Evolutionary conservation across 2,329 filamentous ascomycete genomes (phyloP).

Genomic region (Fusarium devonianum): DNA sequence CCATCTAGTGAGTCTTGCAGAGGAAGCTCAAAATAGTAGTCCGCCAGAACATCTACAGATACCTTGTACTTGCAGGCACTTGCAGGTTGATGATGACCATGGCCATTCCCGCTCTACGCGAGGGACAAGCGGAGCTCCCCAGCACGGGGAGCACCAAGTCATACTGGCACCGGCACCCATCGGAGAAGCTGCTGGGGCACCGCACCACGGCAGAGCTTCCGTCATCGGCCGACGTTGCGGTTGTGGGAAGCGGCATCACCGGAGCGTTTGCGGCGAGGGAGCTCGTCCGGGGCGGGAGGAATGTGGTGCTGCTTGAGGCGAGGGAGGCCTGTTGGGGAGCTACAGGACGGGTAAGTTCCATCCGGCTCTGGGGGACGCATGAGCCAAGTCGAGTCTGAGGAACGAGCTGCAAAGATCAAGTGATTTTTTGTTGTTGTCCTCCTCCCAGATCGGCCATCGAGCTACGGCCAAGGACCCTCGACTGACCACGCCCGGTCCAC

Average conservation of each 20-base stretch:
- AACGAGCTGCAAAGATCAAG: too few species aligned
- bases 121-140: slow-evolving; percentile 63
- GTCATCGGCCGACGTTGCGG: slow-evolving; percentile 68
- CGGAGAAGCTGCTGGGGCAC: slow-evolving; percentile 69
- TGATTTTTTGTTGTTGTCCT: too few species aligned
- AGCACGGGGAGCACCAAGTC: slow-evolving; percentile 67
- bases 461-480: too few species aligned
- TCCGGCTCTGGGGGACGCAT: not conserved
- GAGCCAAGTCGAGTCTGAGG: too few species aligned
- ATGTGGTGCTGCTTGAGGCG: slow-evolving; percentile 78
- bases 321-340: slow-evolving; percentile 83
- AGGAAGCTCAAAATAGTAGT: too few species aligned
- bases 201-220: slow-evolving; percentile 71
- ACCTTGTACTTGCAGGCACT: not conserved
- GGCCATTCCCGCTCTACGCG: slow-evolving; percentile 42
- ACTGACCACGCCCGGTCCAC: too few species aligned
- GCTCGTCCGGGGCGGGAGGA: slow-evolving; percentile 59
- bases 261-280: slow-evolving; percentile 75
- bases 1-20: too few species aligned
- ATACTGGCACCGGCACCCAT: slow-evolving; percentile 78
- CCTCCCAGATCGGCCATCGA: too few species aligned
- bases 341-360: slow-evolving; percentile 72
- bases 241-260: slow-evolving; percentile 79
- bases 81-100: slow-evolving; percentile 32
- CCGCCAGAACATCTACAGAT: too few species aligned